These are phyloP conservation scores for Pogostemon cablin DNA, from an alignment of 257 asterid genomes.

Conservation along the genomic window DNA sequence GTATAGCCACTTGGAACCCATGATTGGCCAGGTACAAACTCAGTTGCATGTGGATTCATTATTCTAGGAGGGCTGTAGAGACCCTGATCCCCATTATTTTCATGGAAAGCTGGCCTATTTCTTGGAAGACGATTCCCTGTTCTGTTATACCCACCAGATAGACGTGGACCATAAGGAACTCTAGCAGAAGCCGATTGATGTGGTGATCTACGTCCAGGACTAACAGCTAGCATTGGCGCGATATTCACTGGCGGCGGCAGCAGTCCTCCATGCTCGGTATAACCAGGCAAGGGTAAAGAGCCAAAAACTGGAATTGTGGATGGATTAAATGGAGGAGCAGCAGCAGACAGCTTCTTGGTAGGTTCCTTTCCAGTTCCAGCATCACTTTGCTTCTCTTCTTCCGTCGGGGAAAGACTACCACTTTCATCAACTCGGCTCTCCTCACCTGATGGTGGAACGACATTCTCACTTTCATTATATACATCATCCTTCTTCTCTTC, in stretches of 20 bases:
- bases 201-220: constrained; percentile 71
- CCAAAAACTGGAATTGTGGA: constrained; percentile 59
- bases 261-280: constrained; percentile 73
- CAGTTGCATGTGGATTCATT: constrained; percentile 88
- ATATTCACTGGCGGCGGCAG: constrained; percentile 69
- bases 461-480: constrained; percentile 31
- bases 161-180: constrained; percentile 85
- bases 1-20: constrained; percentile 74
- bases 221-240: constrained; percentile 57
- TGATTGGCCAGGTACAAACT: constrained; percentile 71
- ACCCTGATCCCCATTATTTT: constrained; percentile 55
- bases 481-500: constrained; percentile 34
- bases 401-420: constrained; percentile 36
- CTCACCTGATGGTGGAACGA: constrained; percentile 36
- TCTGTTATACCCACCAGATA: constrained; percentile 71
- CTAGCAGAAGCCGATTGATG: constrained; percentile 80
- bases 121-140: constrained; percentile 64
- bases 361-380: constrained; percentile 60
- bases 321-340: constrained; percentile 87
- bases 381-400: constrained; percentile 57
- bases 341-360: constrained; percentile 74
- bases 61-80: constrained; percentile 49
- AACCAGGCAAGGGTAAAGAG: constrained; percentile 54
- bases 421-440: constrained; percentile 40
- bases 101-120: constrained; percentile 60